A percentile compares a stretch with the other conserved stretches of the same genome.
These are phyloP conservation scores for Narthecium ossifragum DNA, from an alignment of 106 monocot species.

Conservation along the genomic window DNA sequence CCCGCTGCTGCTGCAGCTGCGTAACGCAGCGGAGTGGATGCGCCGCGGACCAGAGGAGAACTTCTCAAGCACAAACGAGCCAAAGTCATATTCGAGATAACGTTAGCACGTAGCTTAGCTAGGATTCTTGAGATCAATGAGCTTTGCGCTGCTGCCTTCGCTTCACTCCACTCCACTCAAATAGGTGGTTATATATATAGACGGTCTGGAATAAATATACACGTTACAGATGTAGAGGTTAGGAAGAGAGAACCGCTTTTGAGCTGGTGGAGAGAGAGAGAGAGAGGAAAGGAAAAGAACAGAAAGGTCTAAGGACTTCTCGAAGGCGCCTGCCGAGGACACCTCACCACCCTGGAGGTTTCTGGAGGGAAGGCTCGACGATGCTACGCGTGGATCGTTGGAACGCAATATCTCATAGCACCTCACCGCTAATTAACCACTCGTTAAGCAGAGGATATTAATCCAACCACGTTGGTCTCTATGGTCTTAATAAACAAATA, in stretches of 20 bases:
- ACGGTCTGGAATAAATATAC: background rate
- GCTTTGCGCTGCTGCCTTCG: background rate
- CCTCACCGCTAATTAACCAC: no score
- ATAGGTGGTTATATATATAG: background rate
- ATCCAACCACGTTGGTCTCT: no score
- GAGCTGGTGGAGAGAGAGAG: background rate
- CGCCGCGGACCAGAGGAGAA: background rate
- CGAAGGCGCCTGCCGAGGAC: no score
- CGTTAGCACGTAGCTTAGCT: background rate
- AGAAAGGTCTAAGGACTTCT: background rate
- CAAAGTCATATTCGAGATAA: background rate
- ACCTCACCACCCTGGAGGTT: no score
- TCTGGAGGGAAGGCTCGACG: no score
- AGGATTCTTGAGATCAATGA: background rate
- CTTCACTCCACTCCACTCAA: background rate
- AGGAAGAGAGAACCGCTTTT: background rate
- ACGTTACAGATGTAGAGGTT: background rate
- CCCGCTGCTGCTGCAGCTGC: background rate
- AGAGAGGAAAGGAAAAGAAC: background rate
- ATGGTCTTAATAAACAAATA: no score
- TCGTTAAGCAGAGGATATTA: no score
- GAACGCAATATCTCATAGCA: no score
- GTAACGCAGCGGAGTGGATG: background rate
- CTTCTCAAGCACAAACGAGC: constrained; percentile 3
- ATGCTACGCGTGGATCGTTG: no score